A percentile compares a stretch with the other conserved stretches of the same genome.
These are phyloP conservation scores for Cronartium ribicola DNA, from an alignment of 1,284 basidiomycete species.

Conservation along the genomic window DNA sequence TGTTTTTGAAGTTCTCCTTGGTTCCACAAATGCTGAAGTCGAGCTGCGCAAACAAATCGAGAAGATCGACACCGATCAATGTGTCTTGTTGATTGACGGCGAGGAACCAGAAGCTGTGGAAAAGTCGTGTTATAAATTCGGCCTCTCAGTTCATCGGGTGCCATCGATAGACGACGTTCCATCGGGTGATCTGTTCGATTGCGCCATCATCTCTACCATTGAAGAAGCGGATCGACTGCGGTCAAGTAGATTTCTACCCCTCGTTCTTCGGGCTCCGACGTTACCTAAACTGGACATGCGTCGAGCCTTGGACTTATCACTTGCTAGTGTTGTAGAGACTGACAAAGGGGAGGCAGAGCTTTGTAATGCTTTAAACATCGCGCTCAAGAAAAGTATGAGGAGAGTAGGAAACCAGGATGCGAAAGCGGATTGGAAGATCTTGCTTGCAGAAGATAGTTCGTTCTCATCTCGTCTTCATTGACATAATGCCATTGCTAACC, in stretches of 20 bases:
- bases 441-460: conserved; percentile 42
- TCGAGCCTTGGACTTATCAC: conserved; percentile 27
- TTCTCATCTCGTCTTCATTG: not conserved
- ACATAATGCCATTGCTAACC: no score
- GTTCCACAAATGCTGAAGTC: conserved; percentile 19
- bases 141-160: conserved; percentile 38
- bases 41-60: conserved; percentile 37
- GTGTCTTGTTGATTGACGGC: conserved; percentile 36
- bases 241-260: conserved; percentile 36
- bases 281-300: conserved; percentile 39
- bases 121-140: conserved; percentile 33
- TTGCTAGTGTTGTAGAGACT: conserved; percentile 36
- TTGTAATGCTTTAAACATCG: conserved; percentile 34
- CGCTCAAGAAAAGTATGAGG: conserved; percentile 38
- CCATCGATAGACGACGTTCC: conserved; percentile 39
- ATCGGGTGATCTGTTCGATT: conserved; percentile 40
- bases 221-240: conserved; percentile 39
- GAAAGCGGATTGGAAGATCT: conserved; percentile 40
- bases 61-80: conserved; percentile 41
- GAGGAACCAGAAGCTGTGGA: conserved; percentile 32
- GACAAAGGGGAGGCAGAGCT: conserved; percentile 36
- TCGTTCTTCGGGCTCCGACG: conserved; percentile 30
- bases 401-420: conserved; percentile 35
- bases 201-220: conserved; percentile 39
- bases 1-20: conserved; percentile 27